A percentile compares a stretch with the other conserved stretches of the same genome.
These are phyloP conservation scores for Halteria grandinella DNA, from an alignment of 73 alveolate genomes.

Conservation along the genomic window DNA sequence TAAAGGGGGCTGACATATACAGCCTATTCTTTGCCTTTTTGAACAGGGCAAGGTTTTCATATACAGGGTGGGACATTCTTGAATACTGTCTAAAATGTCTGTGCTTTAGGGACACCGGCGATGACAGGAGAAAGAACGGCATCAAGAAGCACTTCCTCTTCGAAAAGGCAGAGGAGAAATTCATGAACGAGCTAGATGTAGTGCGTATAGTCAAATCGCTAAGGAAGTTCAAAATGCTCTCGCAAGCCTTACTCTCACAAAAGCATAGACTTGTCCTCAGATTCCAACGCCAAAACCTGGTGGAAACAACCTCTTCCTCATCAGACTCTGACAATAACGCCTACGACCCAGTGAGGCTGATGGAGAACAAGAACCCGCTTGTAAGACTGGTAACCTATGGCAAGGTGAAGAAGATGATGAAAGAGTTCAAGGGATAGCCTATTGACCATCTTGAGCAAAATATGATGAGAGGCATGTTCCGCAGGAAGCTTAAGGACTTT, in stretches of 20 bases:
- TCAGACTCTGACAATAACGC: slow-evolving; percentile 33
- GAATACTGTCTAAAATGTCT: slow-evolving; percentile 24
- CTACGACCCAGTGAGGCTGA: not conserved
- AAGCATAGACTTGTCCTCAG: slow-evolving; percentile 20
- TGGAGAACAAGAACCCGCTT: slow-evolving; percentile 28
- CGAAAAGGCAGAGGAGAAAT: slow-evolving; percentile 16
- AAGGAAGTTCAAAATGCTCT: slow-evolving; percentile 11
- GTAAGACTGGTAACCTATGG: slow-evolving; percentile 45
- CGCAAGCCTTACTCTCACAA: slow-evolving; percentile 15
- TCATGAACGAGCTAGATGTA: slow-evolving; percentile 28
- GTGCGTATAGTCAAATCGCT: slow-evolving; percentile 18
- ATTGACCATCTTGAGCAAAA: slow-evolving; percentile 8
- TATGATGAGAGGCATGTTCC: slow-evolving; percentile 28
- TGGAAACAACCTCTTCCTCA: slow-evolving; percentile 25
- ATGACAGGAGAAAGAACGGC: not conserved
- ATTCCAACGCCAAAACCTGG: slow-evolving; percentile 24
- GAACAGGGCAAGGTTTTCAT: slow-evolving; percentile 3
- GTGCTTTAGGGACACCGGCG: not conserved
- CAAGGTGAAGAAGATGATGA: slow-evolving; percentile 12
- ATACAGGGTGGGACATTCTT: not conserved
- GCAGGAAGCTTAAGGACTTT: slow-evolving; percentile 19
- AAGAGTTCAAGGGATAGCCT: not conserved
- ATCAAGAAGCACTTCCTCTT: slow-evolving; percentile 2
- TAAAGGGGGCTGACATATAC: not conserved
- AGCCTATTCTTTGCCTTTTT: not conserved